Conservation (phyloP, 345 rosid genomes). For the Sisymbrium irio region DNA sequence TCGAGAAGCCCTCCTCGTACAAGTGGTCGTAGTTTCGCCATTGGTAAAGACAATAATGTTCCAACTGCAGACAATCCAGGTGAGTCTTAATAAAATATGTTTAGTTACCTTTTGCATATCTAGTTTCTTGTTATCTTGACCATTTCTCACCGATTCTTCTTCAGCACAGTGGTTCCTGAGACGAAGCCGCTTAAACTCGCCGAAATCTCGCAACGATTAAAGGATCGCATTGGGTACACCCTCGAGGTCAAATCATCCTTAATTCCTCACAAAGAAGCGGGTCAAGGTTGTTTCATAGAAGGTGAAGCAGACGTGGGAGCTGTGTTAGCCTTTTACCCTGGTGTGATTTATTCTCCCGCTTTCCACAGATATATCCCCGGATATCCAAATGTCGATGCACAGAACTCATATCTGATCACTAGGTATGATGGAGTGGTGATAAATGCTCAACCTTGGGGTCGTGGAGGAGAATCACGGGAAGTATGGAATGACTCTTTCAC, state of each 20-base stretch:
- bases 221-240: constrained; percentile 66
- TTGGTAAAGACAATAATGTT: background rate
- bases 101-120: background rate
- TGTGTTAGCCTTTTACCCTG: constrained; percentile 83
- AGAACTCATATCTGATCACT: constrained; percentile 73
- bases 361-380: constrained; percentile 79
- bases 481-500: constrained; percentile 51
- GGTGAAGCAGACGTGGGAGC: constrained; percentile 84
- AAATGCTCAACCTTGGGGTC: constrained; percentile 87
- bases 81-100: constrained; percentile 37
- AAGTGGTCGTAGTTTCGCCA: background rate
- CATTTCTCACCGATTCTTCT: constrained; percentile 45
- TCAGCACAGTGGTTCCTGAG: constrained; percentile 72
- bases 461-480: constrained; percentile 60
- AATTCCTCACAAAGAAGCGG: constrained; percentile 70
- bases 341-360: constrained; percentile 71
- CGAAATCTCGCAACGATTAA: constrained; percentile 57
- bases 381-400: constrained; percentile 64
- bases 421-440: constrained; percentile 78
- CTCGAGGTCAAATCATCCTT: constrained; percentile 61
- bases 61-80: constrained; percentile 39
- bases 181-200: constrained; percentile 53
- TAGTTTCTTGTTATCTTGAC: constrained; percentile 8
- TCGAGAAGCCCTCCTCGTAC: constrained; percentile 24
- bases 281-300: constrained; percentile 68